These are phyloP conservation scores for Sporisorium graminicola DNA, from an alignment of 1,284 basidiomycete genomes.

Conservation along the genomic window DNA sequence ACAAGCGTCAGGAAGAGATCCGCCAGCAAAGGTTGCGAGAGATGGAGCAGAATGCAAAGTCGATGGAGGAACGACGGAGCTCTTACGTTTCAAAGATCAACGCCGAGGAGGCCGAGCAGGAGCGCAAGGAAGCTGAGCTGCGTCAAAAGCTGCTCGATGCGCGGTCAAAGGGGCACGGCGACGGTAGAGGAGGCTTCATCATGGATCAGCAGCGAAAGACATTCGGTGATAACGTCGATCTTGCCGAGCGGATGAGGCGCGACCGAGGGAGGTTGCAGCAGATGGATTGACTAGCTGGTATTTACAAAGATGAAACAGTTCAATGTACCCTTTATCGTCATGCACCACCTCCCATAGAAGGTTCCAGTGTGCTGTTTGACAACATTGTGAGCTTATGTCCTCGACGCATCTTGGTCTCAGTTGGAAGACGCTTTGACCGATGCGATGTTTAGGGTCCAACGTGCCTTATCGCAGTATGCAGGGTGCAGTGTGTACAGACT, in stretches of 20 bases:
- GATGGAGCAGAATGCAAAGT: slow-evolving; percentile 81
- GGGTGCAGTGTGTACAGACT: background rate
- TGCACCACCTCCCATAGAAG: too few species aligned
- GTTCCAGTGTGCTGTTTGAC: too few species aligned
- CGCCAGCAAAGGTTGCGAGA: slow-evolving; percentile 86
- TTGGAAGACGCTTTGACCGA: background rate
- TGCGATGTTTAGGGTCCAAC: slow-evolving; percentile 8
- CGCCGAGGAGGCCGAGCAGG: slow-evolving; percentile 50
- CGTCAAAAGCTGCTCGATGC: slow-evolving; percentile 50
- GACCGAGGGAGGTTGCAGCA: slow-evolving; percentile 49
- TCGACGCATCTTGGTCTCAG: background rate
- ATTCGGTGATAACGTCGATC: slow-evolving; percentile 53
- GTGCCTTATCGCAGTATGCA: background rate
- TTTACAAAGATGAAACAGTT: background rate
- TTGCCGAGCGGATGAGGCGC: slow-evolving; percentile 56
- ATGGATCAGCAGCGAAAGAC: slow-evolving; percentile 61
- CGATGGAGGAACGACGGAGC: slow-evolving; percentile 76
- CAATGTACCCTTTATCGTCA: slow-evolving; percentile 3
- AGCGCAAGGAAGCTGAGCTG: slow-evolving; percentile 50
- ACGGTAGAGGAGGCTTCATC: slow-evolving; percentile 59
- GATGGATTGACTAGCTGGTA: slow-evolving; percentile 26
- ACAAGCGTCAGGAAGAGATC: slow-evolving; percentile 72
- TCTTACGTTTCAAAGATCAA: slow-evolving; percentile 55
- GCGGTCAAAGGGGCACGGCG: slow-evolving; percentile 36
- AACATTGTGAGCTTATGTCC: too few species aligned